Evolutionary conservation across 2,329 filamentous ascomycete species (phyloP), one percentile per base, ranked within the genome.

Genomic region (Paracorniculantispora psalliotae): DNA sequence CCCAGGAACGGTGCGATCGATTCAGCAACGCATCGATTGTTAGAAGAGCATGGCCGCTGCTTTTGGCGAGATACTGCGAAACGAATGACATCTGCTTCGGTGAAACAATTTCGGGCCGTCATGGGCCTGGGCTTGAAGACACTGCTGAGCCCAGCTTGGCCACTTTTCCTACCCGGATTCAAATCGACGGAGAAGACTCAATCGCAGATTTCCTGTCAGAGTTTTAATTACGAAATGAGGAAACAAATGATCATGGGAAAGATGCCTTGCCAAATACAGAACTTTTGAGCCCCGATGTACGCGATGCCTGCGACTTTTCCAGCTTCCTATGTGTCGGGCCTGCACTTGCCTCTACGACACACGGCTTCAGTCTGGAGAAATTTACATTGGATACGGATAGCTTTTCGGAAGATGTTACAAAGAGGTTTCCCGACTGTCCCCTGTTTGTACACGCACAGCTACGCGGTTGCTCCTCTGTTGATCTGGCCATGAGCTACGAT

Each of bases 91-190:
- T 82, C 0, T 78, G 77, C 30, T 83, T 82, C 59, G 81, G 80
- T 1, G 79, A 81, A 59, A 73, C 81, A 0, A 66, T 80, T 3
- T 79, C 79, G 0, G 80, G 81, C 4, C 72, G 81, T 21, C 79
- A 82, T 62, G 72, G 77, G 8, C 74, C 78, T 2, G 69, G 75
- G 3, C 76, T 82, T 19, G 73, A 77, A 3, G 69, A 77, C 3
- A 74, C 78, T 2, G 73, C 79, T 17, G 81, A 81, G 0, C 71
- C 74, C 26, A 81, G 21, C 19, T 60, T 35, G 39, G 59, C 47
- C 17, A 50, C 54, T n/a, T 21, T 57, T 12, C 54, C 51, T 23
- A 21, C 43, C 43, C 37, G 57, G 37, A 35, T 60, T 28, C 28
- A 33, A 10, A 25, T 60, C 19, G n/a, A 60, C 17, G 19, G 28